Conservation (phyloP, 1,284 basidiomycete genomes). For the Cerioporus squamosus region DNA sequence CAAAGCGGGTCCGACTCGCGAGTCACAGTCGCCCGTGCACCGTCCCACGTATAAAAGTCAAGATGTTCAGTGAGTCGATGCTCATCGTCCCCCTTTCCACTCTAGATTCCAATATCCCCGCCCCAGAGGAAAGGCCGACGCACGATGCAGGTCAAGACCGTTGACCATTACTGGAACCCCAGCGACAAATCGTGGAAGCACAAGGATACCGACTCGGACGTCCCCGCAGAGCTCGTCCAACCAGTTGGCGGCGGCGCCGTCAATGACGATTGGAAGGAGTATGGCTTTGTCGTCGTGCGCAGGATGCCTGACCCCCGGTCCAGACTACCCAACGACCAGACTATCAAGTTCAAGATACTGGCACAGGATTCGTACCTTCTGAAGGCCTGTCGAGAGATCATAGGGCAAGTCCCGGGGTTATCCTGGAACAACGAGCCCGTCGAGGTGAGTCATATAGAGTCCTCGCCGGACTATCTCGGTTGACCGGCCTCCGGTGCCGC, state of each 20-base stretch:
- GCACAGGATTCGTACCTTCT: constrained; percentile 58
- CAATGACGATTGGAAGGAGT: constrained; percentile 57
- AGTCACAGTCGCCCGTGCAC: background rate
- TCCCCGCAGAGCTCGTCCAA: constrained; percentile 48
- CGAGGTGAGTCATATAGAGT: constrained; percentile 38
- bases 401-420: constrained; percentile 55
- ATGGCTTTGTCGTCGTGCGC: constrained; percentile 57
- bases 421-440: constrained; percentile 58
- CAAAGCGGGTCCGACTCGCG: background rate
- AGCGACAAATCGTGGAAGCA: constrained; percentile 60
- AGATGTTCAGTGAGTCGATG: background rate
- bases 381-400: constrained; percentile 56
- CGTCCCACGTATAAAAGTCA: background rate
- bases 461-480: constrained; percentile 1
- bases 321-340: constrained; percentile 15
- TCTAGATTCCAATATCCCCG: too few relatives aligned
- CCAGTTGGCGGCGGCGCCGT: constrained; percentile 17
- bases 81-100: background rate
- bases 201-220: constrained; percentile 53
- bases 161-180: constrained; percentile 57
- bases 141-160: constrained; percentile 55
- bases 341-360: constrained; percentile 51
- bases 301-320: constrained; percentile 37
- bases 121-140: constrained; percentile 25
- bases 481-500: background rate